These are phyloP conservation scores for Pholiota adiposa DNA, from an alignment of 1,284 basidiomycete genomes.

Conservation along the genomic window DNA sequence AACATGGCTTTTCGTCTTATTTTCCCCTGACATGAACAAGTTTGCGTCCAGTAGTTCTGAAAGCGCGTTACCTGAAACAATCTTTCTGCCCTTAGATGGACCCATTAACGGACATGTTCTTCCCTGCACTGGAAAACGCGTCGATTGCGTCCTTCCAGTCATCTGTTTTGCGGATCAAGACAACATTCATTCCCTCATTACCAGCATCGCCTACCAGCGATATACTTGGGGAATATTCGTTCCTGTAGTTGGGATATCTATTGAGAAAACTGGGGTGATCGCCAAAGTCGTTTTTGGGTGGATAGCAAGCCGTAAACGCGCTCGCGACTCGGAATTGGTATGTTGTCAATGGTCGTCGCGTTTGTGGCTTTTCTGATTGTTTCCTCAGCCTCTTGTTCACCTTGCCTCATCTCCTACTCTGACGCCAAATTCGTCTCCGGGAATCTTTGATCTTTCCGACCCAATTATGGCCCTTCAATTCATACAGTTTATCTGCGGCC, in stretches of 20 bases:
- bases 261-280: background rate
- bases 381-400: background rate
- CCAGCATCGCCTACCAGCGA: background rate
- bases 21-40: too few relatives aligned
- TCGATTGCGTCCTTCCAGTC: background rate
- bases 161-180: background rate
- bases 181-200: background rate
- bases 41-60: too few relatives aligned
- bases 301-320: background rate
- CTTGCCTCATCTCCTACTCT: background rate
- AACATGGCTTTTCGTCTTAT: too few relatives aligned
- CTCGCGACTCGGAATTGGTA: background rate
- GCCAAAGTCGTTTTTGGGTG: background rate
- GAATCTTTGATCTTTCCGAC: background rate
- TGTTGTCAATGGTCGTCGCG: too few relatives aligned
- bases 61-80: background rate
- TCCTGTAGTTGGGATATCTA: background rate
- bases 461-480: background rate
- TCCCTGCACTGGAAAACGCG: background rate
- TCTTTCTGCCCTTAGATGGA: background rate
- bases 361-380: too few relatives aligned
- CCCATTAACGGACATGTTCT: background rate
- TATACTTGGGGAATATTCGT: background rate
- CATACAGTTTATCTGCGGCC: background rate
- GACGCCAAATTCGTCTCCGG: background rate